phyloP scores from a whole-genome alignment of 176 grass and related monocot species.

The Thinopyrum elongatum region DNA sequence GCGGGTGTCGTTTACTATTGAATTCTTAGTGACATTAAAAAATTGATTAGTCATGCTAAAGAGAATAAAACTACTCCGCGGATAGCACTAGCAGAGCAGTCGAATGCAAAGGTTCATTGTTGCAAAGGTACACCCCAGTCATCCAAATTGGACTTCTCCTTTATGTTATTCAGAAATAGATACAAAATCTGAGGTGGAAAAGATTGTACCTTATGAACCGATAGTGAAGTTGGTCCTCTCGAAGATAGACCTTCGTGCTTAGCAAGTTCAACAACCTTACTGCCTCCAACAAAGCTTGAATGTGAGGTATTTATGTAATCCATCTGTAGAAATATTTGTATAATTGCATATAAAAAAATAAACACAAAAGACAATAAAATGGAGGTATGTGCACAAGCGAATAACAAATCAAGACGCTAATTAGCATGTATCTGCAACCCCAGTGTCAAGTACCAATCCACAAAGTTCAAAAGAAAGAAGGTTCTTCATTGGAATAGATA shows the following conservation, averaged over 20 bases:
- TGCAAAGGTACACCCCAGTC: neutral
- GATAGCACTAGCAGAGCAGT: neutral
- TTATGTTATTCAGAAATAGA: slow-evolving; percentile 14
- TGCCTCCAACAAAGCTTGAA: slow-evolving; percentile 83
- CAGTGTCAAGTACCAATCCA: neutral
- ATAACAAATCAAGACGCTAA: neutral
- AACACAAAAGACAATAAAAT: slow-evolving; percentile 22
- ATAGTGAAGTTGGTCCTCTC: slow-evolving; percentile 37
- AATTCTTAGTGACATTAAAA: slow-evolving; percentile 12
- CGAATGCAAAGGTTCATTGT: slow-evolving; percentile 5
- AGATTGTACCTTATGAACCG: slow-evolving; percentile 54
- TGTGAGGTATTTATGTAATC: slow-evolving; percentile 99
- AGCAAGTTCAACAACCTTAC: slow-evolving; percentile 77
- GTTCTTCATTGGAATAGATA: neutral
- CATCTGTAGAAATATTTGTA: slow-evolving; percentile 49
- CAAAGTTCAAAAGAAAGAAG: slow-evolving; percentile 17
- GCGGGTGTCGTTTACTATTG: neutral
- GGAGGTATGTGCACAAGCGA: slow-evolving; percentile 10
- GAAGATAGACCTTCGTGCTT: slow-evolving; percentile 55
- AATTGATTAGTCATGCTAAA: neutral
- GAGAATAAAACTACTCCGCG: slow-evolving; percentile 6
- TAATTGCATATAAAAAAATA: slow-evolving; percentile 25
- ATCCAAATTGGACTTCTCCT: neutral
- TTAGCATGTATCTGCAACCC: slow-evolving; percentile 8
- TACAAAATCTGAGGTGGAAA: slow-evolving; percentile 23